Evolutionary conservation across 805 yeast species (phyloP), one percentile per base, ranked within the genome.

Genomic region (Wickerhamomyces kurtzmanii): DNA sequence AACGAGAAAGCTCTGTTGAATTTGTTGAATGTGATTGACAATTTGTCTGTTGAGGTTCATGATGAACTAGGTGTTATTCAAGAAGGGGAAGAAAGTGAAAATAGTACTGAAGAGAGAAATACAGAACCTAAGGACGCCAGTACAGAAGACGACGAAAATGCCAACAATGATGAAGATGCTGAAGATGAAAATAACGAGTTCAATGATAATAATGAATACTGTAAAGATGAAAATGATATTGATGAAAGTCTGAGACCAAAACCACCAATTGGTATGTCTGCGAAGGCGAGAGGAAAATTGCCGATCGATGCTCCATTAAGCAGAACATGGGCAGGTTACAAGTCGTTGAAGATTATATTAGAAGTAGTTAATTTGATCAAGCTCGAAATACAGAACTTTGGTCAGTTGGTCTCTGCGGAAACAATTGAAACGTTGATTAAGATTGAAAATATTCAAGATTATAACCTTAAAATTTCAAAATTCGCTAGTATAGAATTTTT

Each of bases 241-340:
- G 63, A 59, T 20, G 51, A 44, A 20, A 57, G 62, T 5, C 46
- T 71, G 20, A 48, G 69, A 30, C 74, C 81, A 5, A 56, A 47
- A 15, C 64, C 61, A 9, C 79, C 78, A 5, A 48, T 61, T 1
- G 83, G 84, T 4, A 73, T 76, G 82, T 69, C 82, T 0, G 40
- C 45, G 12, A 67, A 59, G 27, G 74, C 78, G 2, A 63, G 60
- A 24, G 68, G 70, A 11, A 76, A 77, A 36, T 50, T 61, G 18
- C 71, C 75, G 1, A 50, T 52, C 20, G 65, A 66, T 34, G 61
- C 68, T 4, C 63, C 76, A 3, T 43, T 76, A 22, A 55, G 57
- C 17, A 45, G 58, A 25, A 57, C 70, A 0, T 72, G 83, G 82
- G 65, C 72, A 12, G 82, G 82, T 1, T 32, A 37, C 20, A 33